Base-by-base conservation (phyloP, 2,329 filamentous ascomycete genomes). In the Domatiomyces globalis region DNA sequence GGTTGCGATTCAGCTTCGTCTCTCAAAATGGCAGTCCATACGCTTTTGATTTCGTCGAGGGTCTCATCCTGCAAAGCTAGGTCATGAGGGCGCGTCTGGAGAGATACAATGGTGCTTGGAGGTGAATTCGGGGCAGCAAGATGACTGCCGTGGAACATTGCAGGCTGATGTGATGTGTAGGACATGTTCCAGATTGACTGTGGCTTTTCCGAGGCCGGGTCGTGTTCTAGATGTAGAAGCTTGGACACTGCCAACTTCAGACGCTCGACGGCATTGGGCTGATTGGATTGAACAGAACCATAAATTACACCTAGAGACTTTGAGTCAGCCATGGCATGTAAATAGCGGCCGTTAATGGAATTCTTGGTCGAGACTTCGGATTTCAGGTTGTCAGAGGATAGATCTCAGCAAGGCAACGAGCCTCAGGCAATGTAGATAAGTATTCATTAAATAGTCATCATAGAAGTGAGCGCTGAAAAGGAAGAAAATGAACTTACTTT, bases 361-460 rank as follows among this genome's bases (percentile, higher is more conserved):
- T 50, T 18, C 56, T 43, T 27, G 48, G 27, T 62, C 55, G 61
- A 45, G 52, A 52, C 70, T 73, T 71, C 63, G 52, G 43, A 80
- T 39, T 10, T 94, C 87, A 94, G 87, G 73, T 83, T 87, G 82
- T 90, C 83, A 90, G 84, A 88, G 80, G 78, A 78, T 75, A 75
- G 67, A 75, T 77, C 77, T 92, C 88, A 81, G 94, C 89, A 94
- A 84, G 77, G 77, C 54, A 57, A 54, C 39, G 69, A 73, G 72
- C 84, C 94, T 67, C 90, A 89, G 90, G 85, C 88, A 96, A 96
- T 95, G 90, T 96, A 95, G 90, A 95, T 96, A 96, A 96, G 89
- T 89, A 87, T 92, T 94, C 77, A 70, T 74, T 71, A 69, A 69
- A 76, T 2, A 15, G 12, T 95, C 89, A 96, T 95, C 90, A 88